Base-by-base conservation (phyloP, 768 basidiomycete genomes). In the Tricholomella constricta region DNA sequence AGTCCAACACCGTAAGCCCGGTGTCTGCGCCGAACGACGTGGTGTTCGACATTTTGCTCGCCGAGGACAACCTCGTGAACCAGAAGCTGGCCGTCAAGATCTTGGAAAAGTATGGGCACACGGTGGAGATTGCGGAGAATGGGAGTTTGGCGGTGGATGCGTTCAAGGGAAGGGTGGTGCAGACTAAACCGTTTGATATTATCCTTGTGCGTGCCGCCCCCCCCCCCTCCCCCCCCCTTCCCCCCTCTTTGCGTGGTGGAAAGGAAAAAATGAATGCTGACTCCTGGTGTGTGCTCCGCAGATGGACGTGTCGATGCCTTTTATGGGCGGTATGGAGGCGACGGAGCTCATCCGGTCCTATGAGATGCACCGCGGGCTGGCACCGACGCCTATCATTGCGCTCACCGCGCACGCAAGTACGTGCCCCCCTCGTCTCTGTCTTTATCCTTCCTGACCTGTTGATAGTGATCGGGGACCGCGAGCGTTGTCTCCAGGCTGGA, bases 261-360 rank as follows among this genome's bases (percentile, higher is more conserved):
- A n/a, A n/a, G n/a, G n/a, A n/a, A n/a, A n/a, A n/a, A n/a, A n/a
- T n/a, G n/a, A n/a, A n/a, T 22, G 41, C 4, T 41, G 31, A 38
- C 22, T 35, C 9, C 26, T 14, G 8, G 12, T 53, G 23, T 22
- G n/a, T 7, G 11, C 15, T 58, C 14, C 56, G 14, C 55, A 96
- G 91, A 98, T 98, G 96, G 95, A 98, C 63, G 89, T 97, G 12
- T 97, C 94, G 10, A 95, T 96, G 93, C 93, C 94, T 6, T 88
- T 95, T 71, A 98, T 98, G 93, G 94, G 95, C 45, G 95, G 96
- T 58, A 93, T 96, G 86, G 95, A 99, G 70, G 93, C 96, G 1
- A 99, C 97, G 0, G 88, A 94, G 58, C 77, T 92, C 52, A 97
- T 98, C 56, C 84, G 96, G 46, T 80, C 83, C 32, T 92, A 86